phyloP scores from a whole-genome alignment of 768 basidiomycete species.

The Tylopilus subfusipes region DNA sequence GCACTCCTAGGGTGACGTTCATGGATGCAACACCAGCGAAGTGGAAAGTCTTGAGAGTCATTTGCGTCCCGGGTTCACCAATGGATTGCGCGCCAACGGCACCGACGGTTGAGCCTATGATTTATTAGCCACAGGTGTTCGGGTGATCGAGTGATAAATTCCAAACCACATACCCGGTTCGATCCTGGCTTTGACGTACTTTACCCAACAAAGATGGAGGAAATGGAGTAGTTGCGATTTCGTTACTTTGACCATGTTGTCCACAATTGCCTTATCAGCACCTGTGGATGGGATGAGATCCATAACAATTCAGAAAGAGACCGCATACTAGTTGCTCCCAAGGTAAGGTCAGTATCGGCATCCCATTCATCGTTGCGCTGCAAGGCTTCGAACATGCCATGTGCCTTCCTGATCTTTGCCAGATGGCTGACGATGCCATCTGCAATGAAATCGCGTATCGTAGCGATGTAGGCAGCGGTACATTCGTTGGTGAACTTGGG shows the following conservation, averaged over 20 bases:
- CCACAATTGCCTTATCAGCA: constrained; percentile 70
- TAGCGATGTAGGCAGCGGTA: constrained; percentile 63
- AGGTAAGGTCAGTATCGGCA: constrained; percentile 66
- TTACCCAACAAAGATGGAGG: constrained; percentile 83
- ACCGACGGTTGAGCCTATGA: constrained; percentile 89
- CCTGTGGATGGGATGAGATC: constrained; percentile 34
- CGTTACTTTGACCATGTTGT: constrained; percentile 90
- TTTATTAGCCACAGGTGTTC: not conserved
- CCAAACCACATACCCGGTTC: constrained; percentile 67
- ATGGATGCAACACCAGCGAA: constrained; percentile 99
- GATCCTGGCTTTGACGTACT: constrained; percentile 93
- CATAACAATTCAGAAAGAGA: not conserved
- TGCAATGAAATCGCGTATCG: constrained; percentile 67
- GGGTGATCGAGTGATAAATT: not conserved
- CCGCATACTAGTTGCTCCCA: constrained; percentile 67
- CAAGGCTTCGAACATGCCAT: constrained; percentile 82
- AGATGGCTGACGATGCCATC: constrained; percentile 64
- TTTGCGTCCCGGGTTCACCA: constrained; percentile 98
- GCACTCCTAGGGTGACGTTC: constrained; percentile 99
- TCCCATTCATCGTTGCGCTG: constrained; percentile 76
- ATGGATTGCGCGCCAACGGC: constrained; percentile 99
- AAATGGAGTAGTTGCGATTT: constrained; percentile 74
- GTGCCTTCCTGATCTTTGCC: constrained; percentile 60
- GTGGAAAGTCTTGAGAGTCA: constrained; percentile 99
- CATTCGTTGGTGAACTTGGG: constrained; percentile 66